These are phyloP conservation scores for Hypsizygus marmoreus DNA, from an alignment of 768 basidiomycete species.

Conservation along the genomic window DNA sequence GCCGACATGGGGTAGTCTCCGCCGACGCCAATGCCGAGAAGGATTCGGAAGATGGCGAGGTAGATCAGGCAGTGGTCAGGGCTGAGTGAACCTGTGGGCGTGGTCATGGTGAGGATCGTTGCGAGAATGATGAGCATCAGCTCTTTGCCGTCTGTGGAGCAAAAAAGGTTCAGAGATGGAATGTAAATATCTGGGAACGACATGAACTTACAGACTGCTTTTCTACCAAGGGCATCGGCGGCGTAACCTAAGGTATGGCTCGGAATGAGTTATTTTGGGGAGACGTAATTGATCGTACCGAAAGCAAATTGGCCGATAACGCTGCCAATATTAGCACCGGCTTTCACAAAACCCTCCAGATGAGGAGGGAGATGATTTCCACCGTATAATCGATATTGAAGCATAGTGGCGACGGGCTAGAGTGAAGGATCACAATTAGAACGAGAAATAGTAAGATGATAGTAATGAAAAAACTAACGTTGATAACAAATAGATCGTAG, in stretches of 20 bases:
- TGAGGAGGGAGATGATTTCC: conserved; percentile 51
- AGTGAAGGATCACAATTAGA: background rate
- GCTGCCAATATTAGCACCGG: conserved; percentile 69
- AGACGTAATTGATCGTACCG: conserved; percentile 34
- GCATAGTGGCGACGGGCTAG: conserved; percentile 67
- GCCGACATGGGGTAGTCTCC: conserved; percentile 84
- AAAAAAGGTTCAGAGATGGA: conserved; percentile 1
- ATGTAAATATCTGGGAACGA: background rate
- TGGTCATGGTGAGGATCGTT: conserved; percentile 68
- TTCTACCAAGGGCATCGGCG: conserved; percentile 69
- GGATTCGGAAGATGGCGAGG: conserved; percentile 64
- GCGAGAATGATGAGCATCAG: conserved; percentile 80
- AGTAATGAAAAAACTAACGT: conserved; percentile 37
- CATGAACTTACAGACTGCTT: conserved; percentile 54
- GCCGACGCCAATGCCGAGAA: conserved; percentile 78
- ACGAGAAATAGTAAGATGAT: background rate
- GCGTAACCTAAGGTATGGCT: conserved; percentile 47
- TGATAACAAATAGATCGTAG: conserved; percentile 74
- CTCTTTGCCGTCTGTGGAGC: conserved; percentile 64
- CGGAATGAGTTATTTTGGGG: background rate
- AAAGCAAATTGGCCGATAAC: conserved; percentile 71
- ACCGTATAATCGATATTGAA: conserved; percentile 64
- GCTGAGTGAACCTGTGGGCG: conserved; percentile 61
- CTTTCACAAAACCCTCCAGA: conserved; percentile 63
- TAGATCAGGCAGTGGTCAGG: conserved; percentile 59